Evolutionary conservation across 805 yeast genomes (phyloP), one percentile per base, ranked within the genome.

Genomic region (Wickerhamiella nectarea): DNA sequence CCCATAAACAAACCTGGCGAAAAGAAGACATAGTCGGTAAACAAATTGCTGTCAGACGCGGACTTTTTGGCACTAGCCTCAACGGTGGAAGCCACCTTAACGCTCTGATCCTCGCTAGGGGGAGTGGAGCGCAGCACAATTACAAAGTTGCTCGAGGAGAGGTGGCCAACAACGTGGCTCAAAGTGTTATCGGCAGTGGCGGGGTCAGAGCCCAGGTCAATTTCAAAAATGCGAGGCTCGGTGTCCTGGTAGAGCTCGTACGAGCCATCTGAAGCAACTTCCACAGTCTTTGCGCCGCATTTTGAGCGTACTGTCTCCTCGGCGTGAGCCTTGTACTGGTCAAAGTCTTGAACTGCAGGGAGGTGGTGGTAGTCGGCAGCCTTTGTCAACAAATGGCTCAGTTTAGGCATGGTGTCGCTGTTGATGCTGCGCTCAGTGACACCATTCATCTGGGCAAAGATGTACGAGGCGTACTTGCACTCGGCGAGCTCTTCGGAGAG

Each of bases 1-100:
- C 80, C 71, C 77, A 81, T 80, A 64, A 83, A 75, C 47, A 89
- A 67, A 17, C 94, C 96, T 12, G 87, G 78, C 10, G 85, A 71
- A 66, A 84, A 81, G 59, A 76, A 79, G 54, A 72, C 72, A 61
- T 81, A 82, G 48, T 70, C 66, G 46, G 75, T 71, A 60, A 82
- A 80, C 45, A 81, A 61, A 11, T 65, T 59, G 36, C 29, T 31
- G 21, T 20, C 34, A 40, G 41, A 48, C 28, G n/a, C n/a, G 8
- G 24, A 21, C 24, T 43, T 46, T 18, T 38, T 36, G 28, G 39
- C 35, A 7, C 31, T 45, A 34, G n/a, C n/a, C n/a, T n/a, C n/a
- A n/a, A n/a, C n/a, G n/a, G n/a, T n/a, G n/a, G n/a, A n/a, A n/a
- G n/a, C n/a, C n/a, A n/a, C n/a, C n/a, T n/a, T n/a, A n/a, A n/a